Percentiles rank a stretch among this genome's conserved stretches.
phyloP scores from a whole-genome alignment of 768 basidiomycete species.

The Hygrophoropsis aurantiaca region DNA sequence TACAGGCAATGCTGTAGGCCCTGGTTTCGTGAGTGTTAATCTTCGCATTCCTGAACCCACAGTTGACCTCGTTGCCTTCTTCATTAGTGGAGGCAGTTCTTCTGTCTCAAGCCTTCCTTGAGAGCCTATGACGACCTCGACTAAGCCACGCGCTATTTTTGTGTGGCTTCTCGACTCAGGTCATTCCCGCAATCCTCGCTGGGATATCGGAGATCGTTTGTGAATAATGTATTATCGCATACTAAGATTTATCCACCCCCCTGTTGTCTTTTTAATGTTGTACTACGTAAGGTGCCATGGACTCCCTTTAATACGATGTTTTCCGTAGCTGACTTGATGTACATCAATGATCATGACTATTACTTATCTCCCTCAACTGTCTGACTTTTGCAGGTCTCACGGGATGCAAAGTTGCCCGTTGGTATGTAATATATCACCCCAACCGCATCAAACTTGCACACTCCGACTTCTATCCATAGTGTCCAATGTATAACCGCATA shows the following conservation, averaged over 20 bases:
- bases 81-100: conserved; percentile 6
- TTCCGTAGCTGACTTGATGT: no score
- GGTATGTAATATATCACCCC: no score
- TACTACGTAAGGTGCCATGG: neutral
- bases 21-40: conserved; percentile 9
- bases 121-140: conserved; percentile 1
- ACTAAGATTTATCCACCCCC: neutral
- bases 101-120: conserved; percentile 1
- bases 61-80: conserved; percentile 3
- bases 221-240: conserved; percentile 6
- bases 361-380: no score
- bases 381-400: no score
- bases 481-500: no score
- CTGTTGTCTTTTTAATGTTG: neutral
- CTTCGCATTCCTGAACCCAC: conserved; percentile 1
- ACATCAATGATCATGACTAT: no score
- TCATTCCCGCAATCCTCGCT: neutral
- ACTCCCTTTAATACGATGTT: neutral
- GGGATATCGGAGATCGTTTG: conserved; percentile 6
- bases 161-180: conserved; percentile 3
- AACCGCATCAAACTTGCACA: no score
- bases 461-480: no score
- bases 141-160: conserved; percentile 4
- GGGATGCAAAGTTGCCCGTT: no score
- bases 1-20: conserved; percentile 45